Percentiles rank a stretch among this genome's conserved stretches.
phyloP scores from a whole-genome alignment of 2,329 filamentous ascomycete species.

The Helminthosporium solani region DNA sequence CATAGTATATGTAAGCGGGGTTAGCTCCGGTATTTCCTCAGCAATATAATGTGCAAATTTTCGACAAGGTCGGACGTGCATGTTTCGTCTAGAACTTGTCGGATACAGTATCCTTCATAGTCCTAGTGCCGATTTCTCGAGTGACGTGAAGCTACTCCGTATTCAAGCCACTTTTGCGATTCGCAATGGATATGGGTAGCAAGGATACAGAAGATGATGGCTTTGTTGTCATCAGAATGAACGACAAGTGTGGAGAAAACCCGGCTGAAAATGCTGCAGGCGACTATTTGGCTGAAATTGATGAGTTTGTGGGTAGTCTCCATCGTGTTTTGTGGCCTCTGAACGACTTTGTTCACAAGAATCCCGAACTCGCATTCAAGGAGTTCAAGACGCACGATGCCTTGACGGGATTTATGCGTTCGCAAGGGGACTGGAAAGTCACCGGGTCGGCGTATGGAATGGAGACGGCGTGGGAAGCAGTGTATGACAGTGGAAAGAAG shows the following conservation, averaged over 20 bases:
- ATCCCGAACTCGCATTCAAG: slow-evolving; percentile 24
- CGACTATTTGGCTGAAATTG: slow-evolving; percentile 10
- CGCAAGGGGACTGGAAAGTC: slow-evolving; percentile 52
- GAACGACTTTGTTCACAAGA: slow-evolving; percentile 20
- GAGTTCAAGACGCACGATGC: slow-evolving; percentile 26
- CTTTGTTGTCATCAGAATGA: too few species aligned
- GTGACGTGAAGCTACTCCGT: not conserved
- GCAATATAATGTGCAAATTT: not conserved
- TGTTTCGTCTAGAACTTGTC: not conserved
- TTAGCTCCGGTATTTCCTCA: not conserved
- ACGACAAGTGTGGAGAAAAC: too few species aligned
- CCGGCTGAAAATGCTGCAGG: not conserved
- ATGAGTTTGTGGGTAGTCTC: slow-evolving; percentile 6
- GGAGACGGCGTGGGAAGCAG: slow-evolving; percentile 55
- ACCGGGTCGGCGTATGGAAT: slow-evolving; percentile 55
- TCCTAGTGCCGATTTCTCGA: not conserved
- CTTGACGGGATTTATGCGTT: slow-evolving; percentile 24
- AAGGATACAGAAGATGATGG: not conserved
- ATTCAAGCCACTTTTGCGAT: too few species aligned
- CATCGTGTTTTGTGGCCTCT: slow-evolving; percentile 40
- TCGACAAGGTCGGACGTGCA: not conserved
- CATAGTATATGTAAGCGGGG: slow-evolving; percentile 1
- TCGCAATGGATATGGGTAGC: too few species aligned
- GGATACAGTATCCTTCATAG: not conserved
- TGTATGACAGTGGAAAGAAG: slow-evolving; percentile 49